phyloP scores from a whole-genome alignment of 1,139 yeast species.

The Candida mesenterica region DNA sequence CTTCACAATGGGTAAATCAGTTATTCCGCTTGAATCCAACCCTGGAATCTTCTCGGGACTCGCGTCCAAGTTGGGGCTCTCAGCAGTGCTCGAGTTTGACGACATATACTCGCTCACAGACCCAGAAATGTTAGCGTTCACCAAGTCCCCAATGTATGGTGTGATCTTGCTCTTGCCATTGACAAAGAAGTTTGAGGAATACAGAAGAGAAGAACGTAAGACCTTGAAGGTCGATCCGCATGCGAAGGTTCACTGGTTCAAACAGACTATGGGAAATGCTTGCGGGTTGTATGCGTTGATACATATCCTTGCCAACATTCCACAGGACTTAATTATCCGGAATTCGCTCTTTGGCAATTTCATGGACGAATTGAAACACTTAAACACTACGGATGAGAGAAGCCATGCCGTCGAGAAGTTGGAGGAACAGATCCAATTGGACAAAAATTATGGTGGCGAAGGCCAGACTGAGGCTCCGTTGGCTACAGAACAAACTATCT shows the following conservation, averaged over 20 bases:
- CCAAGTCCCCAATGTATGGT: slow-evolving; percentile 81
- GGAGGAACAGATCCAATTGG: slow-evolving; percentile 45
- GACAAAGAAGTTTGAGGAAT: slow-evolving; percentile 56
- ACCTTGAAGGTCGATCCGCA: slow-evolving; percentile 5
- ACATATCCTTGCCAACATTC: slow-evolving; percentile 70
- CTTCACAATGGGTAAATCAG: slow-evolving; percentile 21
- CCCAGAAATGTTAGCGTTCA: slow-evolving; percentile 68
- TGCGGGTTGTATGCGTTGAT: slow-evolving; percentile 91
- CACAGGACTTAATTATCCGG: slow-evolving; percentile 39
- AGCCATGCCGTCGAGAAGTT: slow-evolving; percentile 52
- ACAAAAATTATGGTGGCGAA: slow-evolving; percentile 56
- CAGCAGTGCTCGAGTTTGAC: slow-evolving; percentile 58
- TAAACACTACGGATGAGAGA: slow-evolving; percentile 34
- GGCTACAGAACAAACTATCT: slow-evolving; percentile 59
- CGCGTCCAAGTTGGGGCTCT: slow-evolving; percentile 66
- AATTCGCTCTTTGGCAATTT: slow-evolving; percentile 32
- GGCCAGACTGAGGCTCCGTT: slow-evolving; percentile 84
- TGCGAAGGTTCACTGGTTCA: slow-evolving; percentile 58
- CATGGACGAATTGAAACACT: slow-evolving; percentile 13
- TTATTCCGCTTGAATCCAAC: slow-evolving; percentile 87
- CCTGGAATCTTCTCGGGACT: slow-evolving; percentile 81
- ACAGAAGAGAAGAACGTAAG: slow-evolving; percentile 39
- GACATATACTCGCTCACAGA: slow-evolving; percentile 87
- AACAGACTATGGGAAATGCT: slow-evolving; percentile 83
- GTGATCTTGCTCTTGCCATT: slow-evolving; percentile 80